Evolutionary conservation across 2,329 filamentous ascomycete genomes (phyloP).

Genomic region (Pseudogymnoascus sp.): DNA sequence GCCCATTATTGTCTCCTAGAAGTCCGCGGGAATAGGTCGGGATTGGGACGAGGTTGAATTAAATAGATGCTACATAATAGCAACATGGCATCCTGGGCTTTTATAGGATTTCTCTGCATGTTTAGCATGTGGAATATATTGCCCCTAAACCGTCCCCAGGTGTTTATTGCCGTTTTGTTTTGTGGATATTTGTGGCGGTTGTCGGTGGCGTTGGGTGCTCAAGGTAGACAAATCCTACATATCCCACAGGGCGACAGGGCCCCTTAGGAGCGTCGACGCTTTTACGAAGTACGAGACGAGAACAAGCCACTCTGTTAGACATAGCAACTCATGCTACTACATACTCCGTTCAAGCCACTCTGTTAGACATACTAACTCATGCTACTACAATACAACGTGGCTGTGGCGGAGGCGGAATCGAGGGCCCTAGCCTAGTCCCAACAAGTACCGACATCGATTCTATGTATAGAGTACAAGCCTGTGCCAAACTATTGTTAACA

Average conservation of each 20-base stretch:
- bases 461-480: not conserved
- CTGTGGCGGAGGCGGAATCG: not conserved
- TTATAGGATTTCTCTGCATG: not conserved
- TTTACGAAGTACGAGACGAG: not conserved
- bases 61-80: not conserved
- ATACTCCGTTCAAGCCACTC: not conserved
- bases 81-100: not conserved
- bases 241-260: not conserved
- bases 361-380: not conserved
- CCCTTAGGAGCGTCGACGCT: not conserved
- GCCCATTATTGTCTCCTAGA: not conserved
- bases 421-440: not conserved
- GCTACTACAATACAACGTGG: not conserved
- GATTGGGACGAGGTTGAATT: not conserved
- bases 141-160: not conserved
- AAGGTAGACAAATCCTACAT: not conserved
- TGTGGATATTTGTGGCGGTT: not conserved
- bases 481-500: not conserved
- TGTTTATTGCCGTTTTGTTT: too few relatives aligned
- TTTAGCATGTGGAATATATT: constrained; percentile 1
- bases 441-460: not conserved
- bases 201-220: not conserved
- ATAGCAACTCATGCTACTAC: not conserved
- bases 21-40: not conserved
- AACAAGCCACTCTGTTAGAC: constrained; percentile 1